Evolutionary conservation across 1,284 basidiomycete species (phyloP), one percentile per base, ranked within the genome.

Genomic region (Omphalotus olearius): DNA sequence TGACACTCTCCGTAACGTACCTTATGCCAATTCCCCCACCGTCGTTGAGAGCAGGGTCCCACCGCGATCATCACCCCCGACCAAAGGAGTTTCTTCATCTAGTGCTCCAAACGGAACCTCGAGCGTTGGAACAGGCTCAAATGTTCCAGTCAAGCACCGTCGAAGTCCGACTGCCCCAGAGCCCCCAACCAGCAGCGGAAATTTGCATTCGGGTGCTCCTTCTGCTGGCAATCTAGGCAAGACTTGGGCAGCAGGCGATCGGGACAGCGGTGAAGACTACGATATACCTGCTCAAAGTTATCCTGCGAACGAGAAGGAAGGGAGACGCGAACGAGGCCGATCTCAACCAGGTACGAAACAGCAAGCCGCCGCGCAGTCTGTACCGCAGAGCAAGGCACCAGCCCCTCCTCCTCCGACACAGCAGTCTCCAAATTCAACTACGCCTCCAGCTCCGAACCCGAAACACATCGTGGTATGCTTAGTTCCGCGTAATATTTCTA

Each of bases 121-220:
- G 14, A 25, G 14, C 26, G 40, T 17, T 3, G 30, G 2, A 33
- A 13, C 42, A 7, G 41, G 48, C n/a, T 46, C 40, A 6, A 47
- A 55, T 20, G 45, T 59, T 17, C 50, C 58, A 2, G 62, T 62
- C 23, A 72, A 72, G 51, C 82, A 78, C 60, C 70, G 76, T 47
- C 73, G 79, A 26, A 85, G 78, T 63, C 84, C 82, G 7, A 85
- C 79, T n/a, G 81, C 76, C 36, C 79, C 78, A 30, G 84, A 83
- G 57, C 70, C 67, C n/a, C 70, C 74, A 7, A 77, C 75, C 6
- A 71, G 68, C 3, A 77, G 69, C 54, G 66, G 64, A 11, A 58
- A 63, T 53, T 62, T 73, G 26, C 58, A 59, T 47, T 55, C 60
- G 36, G 40, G 54, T 33, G 30, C 7, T 33, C 18, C 59, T n/a